Evolutionary conservation across 202 grass and related monocot genomes (phyloP), one percentile per base, ranked within the genome.

Genomic region (Digitaria exilis): DNA sequence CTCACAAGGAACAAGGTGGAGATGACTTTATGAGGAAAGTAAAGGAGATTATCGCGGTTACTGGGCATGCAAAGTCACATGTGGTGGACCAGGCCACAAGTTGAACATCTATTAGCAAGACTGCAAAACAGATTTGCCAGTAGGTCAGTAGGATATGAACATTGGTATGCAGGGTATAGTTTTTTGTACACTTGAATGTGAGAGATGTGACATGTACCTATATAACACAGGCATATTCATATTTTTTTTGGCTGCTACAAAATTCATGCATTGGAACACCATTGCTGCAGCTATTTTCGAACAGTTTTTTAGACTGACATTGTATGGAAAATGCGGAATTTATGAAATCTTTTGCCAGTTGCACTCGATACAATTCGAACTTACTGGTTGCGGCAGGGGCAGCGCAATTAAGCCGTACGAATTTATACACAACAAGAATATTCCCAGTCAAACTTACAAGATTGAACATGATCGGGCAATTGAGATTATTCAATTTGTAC

Each of bases 21-120:
- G 85, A 86, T 39, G 83, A 79, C 32, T 92, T 92, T 48, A 31
- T 50, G 69, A 51, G 44, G 26, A 72, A 72, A 72, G 16, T 72
- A 21, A 12, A 32, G 3, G 69, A 71, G 26, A 72, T 50, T 12
- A 32, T 32, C 25, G 8, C 1, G 2, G 18, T 31, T 50, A 72
- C 45, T 21, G 26, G 26, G 25, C 15, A 0, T 32, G 16, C 26
- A 21, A 72, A 72, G 69, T 72, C 69, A 5, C 69, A 50, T 32
- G 44, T 0, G 4, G 69, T 50, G 26, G 15, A 50, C 5, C 21
- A 26, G 1, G 16, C 0, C 44, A 46, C 44, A 29, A 31, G 16
- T 49, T 71, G 44, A 45, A 29, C 42, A 70, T 46, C 42, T 29
- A 41, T 3, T 69, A 17, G 13, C 6, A 7, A 69, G 44, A 69